Evolutionary conservation across 441 rosid species (phyloP), one percentile per base, ranked within the genome.

Genomic region (Populus tomentosa): DNA sequence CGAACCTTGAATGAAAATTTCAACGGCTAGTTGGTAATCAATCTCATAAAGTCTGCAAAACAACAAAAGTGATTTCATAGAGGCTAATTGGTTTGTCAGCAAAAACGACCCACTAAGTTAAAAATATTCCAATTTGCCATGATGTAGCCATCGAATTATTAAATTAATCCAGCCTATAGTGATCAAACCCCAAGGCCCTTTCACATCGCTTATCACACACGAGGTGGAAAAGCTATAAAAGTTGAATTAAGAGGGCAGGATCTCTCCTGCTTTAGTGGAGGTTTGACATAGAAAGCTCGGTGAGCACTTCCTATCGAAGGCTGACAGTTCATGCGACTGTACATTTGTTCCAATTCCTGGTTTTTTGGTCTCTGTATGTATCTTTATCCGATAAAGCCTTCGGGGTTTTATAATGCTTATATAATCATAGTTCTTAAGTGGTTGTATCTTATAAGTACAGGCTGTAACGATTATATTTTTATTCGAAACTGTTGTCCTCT

Each of bases 21-120:
- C 80, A 69, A 77, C 74, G 10, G 21, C 72, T 71, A 5, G 81
- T 77, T 75, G 77, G 81, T 77, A 65, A 65, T 67, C 42, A 28
- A 36, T 69, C 16, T 24, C 32, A 8, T 20, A 70, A 70, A 70
- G 72, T 70, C 72, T 21, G 72, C 72, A 36, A 70, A 70, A 70
- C 30, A 36, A 70, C 72, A 70, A 38, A 70, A 67, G 7, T 10
- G 30, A 21, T n/a, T 36, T 70, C 4, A 5, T 23, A 1, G 23
- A 20, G 30, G 30, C 0, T 53, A 4, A 53, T 16, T 53, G 21
- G 61, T 53, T 70, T 70, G 72, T 70, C 72, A 70, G 56, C 74
- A 46, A 46, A 46, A 71, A 8, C 63, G 64, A 50, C 40, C 53
- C 72, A 71, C 24, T 18, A 2, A 53, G 61, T 53, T 28, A 71